Conservation (phyloP, 768 basidiomycete genomes). For the Rhodocollybia butyracea region DNA sequence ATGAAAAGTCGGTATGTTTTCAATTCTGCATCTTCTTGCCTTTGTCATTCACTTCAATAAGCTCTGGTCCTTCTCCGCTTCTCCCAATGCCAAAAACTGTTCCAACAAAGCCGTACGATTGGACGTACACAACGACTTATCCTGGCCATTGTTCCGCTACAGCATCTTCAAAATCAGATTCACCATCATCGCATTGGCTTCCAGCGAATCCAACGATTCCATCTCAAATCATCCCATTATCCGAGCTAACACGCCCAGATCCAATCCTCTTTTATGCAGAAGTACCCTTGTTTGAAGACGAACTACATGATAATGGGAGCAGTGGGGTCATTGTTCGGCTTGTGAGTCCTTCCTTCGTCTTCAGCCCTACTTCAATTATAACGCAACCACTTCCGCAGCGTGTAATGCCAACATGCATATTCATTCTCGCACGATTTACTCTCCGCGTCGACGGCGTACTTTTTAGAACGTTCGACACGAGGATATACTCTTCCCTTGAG, state of each 20-base stretch:
- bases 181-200: constrained; percentile 38
- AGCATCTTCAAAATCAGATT: constrained; percentile 9
- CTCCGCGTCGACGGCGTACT: constrained; percentile 93
- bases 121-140: constrained; percentile 96
- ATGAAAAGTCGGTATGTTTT: constrained; percentile 72
- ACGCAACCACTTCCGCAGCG: constrained; percentile 50
- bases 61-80: constrained; percentile 63
- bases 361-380: constrained; percentile 3
- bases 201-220: constrained; percentile 54
- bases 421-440: constrained; percentile 88
- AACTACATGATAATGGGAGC: constrained; percentile 94
- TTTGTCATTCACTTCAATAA: constrained; percentile 29
- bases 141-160: constrained; percentile 48
- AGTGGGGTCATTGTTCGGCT: constrained; percentile 83
- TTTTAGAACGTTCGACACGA: constrained; percentile 85
- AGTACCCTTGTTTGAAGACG: constrained; percentile 92
- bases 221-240: constrained; percentile 69
- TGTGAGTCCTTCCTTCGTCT: constrained; percentile 44
- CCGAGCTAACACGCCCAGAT: constrained; percentile 83
- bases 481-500: constrained; percentile 83
- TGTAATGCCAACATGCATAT: constrained; percentile 95
- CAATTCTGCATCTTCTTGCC: constrained; percentile 15
- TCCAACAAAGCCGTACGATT: constrained; percentile 87
- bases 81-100: constrained; percentile 70
- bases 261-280: constrained; percentile 99